Evolutionary conservation across 2,329 filamentous ascomycete genomes (phyloP), one percentile per base, ranked within the genome.

Genomic region (Fusarium sp.): DNA sequence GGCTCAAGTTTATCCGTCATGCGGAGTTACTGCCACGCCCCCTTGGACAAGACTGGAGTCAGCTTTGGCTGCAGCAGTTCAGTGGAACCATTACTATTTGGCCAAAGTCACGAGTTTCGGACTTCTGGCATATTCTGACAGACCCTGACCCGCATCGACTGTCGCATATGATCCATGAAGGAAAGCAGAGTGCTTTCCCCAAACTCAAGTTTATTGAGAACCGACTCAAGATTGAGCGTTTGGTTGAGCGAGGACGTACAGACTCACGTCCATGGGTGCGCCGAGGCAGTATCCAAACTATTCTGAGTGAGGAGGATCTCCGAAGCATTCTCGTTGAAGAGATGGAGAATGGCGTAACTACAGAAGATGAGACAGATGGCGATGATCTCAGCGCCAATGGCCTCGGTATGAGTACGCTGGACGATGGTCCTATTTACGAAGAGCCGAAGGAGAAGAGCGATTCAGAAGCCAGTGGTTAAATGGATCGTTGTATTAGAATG

Each of bases 41-140:
- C 0, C 81, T 98, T 24, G 95, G 94, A 5, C 95, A 98, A 80
- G 96, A 99, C 79, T 99, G 96, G 96, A 94, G 91, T 62, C 92
- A 97, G 80, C 90, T 99, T 24, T 99, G 95, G 93, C 87, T 99
- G 49, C 96, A 99, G 79, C 90, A 94, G 62, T 99, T 99, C 80
- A 92, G 91, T 69, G 96, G 96, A 29, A 98, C 94, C 12, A 92
- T 98, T 69, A 99, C 96, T 15, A 94, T 99, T 76, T 98, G 95
- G 94, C 96, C 96, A 10, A 94, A 94, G 78, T 91, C 90, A 15
- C 83, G 90, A 5, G 82, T 89, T 3, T 91, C 89, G 2, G 96
- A 99, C 81, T 97, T 98, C 78, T 90, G 87, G 78, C 88, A 93
- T 74, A 97, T 99, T 66, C 86, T 99, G 2, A 90, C 91, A 1